Conservation (phyloP, 2,329 filamentous ascomycete species). For the Juglanconis oblonga region DNA sequence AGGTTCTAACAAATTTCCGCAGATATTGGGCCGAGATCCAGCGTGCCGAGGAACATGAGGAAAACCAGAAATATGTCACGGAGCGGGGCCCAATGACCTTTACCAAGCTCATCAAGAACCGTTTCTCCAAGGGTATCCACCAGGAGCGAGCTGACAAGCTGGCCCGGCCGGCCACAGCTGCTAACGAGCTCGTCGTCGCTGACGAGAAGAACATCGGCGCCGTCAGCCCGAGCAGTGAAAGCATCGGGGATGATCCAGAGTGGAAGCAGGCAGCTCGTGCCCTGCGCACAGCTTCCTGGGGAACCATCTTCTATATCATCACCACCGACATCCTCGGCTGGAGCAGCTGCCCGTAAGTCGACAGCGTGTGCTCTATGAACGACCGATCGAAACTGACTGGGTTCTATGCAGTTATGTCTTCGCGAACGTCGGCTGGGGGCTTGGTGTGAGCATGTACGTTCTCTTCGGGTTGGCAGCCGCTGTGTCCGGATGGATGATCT, state of each 20-base stretch:
- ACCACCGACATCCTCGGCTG: conserved; percentile 47
- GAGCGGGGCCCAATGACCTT: conserved; percentile 7
- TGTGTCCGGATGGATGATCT: conserved; percentile 44
- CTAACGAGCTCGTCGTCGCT: background rate
- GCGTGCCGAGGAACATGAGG: conserved; percentile 7
- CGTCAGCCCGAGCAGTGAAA: conserved; percentile 1
- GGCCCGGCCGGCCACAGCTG: background rate
- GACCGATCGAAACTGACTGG: background rate
- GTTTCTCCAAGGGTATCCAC: conserved; percentile 11
- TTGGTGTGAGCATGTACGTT: conserved; percentile 12
- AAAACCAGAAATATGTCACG: conserved; percentile 2
- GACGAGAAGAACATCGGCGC: background rate
- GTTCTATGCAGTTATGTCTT: conserved; percentile 7
- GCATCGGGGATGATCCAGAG: conserved; percentile 33
- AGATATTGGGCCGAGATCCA: conserved; percentile 10
- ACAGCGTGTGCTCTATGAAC: background rate
- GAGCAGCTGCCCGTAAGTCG: conserved; percentile 31
- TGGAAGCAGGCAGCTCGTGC: conserved; percentile 45
- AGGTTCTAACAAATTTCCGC: background rate
- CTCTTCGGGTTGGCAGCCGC: conserved; percentile 7
- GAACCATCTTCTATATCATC: conserved; percentile 46
- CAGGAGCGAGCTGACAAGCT: conserved; percentile 8
- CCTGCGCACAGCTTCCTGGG: conserved; percentile 42
- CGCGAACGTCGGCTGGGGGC: conserved; percentile 14
- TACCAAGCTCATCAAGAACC: conserved; percentile 8